Evolutionary conservation across 495 filamentous ascomycete genomes (phyloP).

Genomic region (Margaritispora aquatica): DNA sequence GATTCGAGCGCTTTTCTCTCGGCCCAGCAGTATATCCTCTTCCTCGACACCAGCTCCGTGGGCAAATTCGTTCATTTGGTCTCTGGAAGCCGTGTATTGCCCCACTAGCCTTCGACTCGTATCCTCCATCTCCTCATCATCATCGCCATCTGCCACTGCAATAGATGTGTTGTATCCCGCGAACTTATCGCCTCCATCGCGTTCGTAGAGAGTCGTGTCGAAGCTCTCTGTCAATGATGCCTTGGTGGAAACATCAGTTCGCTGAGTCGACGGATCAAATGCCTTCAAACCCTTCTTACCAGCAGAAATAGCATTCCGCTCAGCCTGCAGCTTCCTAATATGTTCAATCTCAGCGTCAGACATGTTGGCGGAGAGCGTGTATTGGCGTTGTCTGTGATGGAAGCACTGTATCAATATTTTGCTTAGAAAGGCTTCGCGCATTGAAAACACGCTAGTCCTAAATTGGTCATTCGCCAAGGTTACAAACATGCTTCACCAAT

Average conservation of each 20-base stretch:
- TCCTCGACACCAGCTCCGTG: constrained; percentile 79
- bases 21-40: constrained; percentile 80
- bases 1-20: constrained; percentile 86
- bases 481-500: too few relatives aligned
- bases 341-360: constrained; percentile 75
- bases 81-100: constrained; percentile 90
- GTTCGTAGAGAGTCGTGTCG: constrained; percentile 89
- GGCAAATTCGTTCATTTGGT: constrained; percentile 93
- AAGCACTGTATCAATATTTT: not conserved
- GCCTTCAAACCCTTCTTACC: constrained; percentile 81
- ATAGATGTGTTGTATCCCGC: constrained; percentile 89
- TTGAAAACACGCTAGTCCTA: not conserved
- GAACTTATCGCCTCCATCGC: constrained; percentile 73
- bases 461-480: not conserved
- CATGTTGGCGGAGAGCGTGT: constrained; percentile 29
- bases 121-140: constrained; percentile 78
- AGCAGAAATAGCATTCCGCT: constrained; percentile 82
- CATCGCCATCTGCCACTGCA: constrained; percentile 73
- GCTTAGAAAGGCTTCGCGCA: not conserved
- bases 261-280: constrained; percentile 81
- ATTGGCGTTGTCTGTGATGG: not conserved
- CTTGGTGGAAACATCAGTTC: constrained; percentile 87
- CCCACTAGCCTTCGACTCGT: constrained; percentile 77
- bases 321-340: constrained; percentile 76
- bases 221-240: constrained; percentile 90